These are phyloP conservation scores for Sporopachydermia lactativora DNA, from an alignment of 805 yeast species.

Conservation along the genomic window DNA sequence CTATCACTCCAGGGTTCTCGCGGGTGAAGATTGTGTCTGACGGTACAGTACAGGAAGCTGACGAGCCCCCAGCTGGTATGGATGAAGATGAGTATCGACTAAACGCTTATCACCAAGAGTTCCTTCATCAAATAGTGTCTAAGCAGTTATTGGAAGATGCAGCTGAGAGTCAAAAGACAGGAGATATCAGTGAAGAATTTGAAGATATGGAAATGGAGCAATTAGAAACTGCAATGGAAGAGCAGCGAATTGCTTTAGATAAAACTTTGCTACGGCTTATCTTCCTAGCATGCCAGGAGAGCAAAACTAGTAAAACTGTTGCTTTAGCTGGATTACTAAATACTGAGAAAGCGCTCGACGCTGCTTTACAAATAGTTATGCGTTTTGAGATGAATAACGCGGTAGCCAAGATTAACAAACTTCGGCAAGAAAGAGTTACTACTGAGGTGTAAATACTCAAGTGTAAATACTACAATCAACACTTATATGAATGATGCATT, in stretches of 20 bases:
- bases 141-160: constrained; percentile 3
- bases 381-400: constrained; percentile 42
- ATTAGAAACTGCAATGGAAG: constrained; percentile 34
- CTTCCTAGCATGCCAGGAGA: constrained; percentile 58
- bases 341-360: constrained; percentile 66
- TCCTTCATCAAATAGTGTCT: neutral
- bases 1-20: constrained; percentile 26
- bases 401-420: constrained; percentile 38
- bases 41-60: constrained; percentile 16
- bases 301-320: constrained; percentile 49
- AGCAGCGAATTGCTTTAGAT: constrained; percentile 50
- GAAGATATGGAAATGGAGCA: constrained; percentile 23
- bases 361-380: constrained; percentile 76
- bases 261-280: constrained; percentile 64
- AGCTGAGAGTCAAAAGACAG: constrained; percentile 4
- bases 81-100: constrained; percentile 15
- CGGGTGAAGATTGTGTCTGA: constrained; percentile 11
- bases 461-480: too few species aligned
- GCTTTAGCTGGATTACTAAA: constrained; percentile 55
- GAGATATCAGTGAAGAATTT: constrained; percentile 22
- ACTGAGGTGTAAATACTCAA: too few species aligned
- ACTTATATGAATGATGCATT: too few species aligned
- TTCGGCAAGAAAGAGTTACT: constrained; percentile 37
- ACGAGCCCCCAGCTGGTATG: constrained; percentile 16
- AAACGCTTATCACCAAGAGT: constrained; percentile 3